phyloP scores from a whole-genome alignment of 106 monocot species.

The Chionographis japonica region DNA sequence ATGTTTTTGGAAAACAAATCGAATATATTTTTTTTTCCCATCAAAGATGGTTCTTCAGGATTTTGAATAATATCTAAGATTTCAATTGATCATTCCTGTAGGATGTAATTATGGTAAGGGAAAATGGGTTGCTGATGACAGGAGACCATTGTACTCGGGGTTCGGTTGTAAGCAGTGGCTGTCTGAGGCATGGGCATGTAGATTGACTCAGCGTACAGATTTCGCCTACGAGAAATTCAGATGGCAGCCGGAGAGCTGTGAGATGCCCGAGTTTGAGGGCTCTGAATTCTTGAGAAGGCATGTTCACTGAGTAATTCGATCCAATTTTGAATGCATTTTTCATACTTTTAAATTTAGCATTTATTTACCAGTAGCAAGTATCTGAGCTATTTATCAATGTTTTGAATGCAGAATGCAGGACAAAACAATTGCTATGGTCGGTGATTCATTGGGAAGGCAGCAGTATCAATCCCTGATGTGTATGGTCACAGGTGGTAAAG shows the following conservation, averaged over 20 bases:
- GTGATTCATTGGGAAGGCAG: constrained; percentile 88
- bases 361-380: neutral
- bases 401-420: constrained; percentile 60
- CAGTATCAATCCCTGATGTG: constrained; percentile 94
- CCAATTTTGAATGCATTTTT: neutral
- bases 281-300: constrained; percentile 46
- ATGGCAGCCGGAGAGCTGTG: constrained; percentile 60
- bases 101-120: constrained; percentile 64
- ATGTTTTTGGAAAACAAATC: too few relatives aligned
- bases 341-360: neutral
- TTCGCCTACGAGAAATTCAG: constrained; percentile 55
- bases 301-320: neutral
- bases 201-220: constrained; percentile 47
- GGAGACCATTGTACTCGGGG: constrained; percentile 56
- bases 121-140: constrained; percentile 52
- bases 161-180: constrained; percentile 58
- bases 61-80: neutral
- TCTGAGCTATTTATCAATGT: neutral
- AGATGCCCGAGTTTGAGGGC: constrained; percentile 52
- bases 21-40: neutral
- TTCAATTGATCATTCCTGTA: constrained; percentile 11
- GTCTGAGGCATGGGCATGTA: constrained; percentile 70
- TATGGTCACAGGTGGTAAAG: constrained; percentile 69
- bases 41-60: constrained; percentile 1
- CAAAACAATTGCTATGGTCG: constrained; percentile 74